Evolutionary conservation across 768 basidiomycete species (phyloP).

Genomic region (Lyophyllum shimeji): DNA sequence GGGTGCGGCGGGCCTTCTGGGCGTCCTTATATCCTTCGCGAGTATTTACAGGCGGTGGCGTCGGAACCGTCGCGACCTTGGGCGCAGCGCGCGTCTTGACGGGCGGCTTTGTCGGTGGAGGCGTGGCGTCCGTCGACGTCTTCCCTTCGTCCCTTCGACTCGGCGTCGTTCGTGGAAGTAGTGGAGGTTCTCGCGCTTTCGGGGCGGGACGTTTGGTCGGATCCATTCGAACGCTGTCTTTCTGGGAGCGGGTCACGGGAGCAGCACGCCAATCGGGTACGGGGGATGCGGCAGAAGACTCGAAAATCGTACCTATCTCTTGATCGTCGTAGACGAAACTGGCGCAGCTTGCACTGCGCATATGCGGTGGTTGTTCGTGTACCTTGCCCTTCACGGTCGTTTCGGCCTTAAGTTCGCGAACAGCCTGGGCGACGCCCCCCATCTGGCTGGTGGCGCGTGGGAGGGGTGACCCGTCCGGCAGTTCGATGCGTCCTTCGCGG

Average conservation of each 20-base stretch:
- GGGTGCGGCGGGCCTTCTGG: too few relatives aligned
- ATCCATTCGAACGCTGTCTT: neutral
- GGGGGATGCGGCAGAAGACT: neutral
- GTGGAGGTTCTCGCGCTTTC: neutral
- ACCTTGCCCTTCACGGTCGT: constrained; percentile 8
- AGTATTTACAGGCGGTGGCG: too few relatives aligned
- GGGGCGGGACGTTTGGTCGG: neutral
- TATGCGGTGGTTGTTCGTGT: constrained; percentile 5
- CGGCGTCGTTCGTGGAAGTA: neutral
- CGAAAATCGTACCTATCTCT: neutral
- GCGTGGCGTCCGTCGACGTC: too few relatives aligned
- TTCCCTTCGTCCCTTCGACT: too few relatives aligned
- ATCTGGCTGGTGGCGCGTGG: too few relatives aligned
- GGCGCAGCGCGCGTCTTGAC: too few relatives aligned
- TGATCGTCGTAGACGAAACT: constrained; percentile 3
- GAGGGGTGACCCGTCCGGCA: too few relatives aligned
- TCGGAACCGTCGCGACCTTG: too few relatives aligned
- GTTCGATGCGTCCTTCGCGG: too few relatives aligned
- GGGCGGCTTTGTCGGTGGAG: too few relatives aligned
- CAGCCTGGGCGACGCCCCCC: neutral
- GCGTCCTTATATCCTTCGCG: too few relatives aligned
- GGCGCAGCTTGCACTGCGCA: neutral
- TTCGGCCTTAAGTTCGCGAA: neutral
- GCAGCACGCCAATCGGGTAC: neutral
- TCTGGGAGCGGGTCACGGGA: neutral